Evolutionary conservation across 2,329 filamentous ascomycete species (phyloP), one percentile per base, ranked within the genome.

Genomic region (Epichloe sylvatica): DNA sequence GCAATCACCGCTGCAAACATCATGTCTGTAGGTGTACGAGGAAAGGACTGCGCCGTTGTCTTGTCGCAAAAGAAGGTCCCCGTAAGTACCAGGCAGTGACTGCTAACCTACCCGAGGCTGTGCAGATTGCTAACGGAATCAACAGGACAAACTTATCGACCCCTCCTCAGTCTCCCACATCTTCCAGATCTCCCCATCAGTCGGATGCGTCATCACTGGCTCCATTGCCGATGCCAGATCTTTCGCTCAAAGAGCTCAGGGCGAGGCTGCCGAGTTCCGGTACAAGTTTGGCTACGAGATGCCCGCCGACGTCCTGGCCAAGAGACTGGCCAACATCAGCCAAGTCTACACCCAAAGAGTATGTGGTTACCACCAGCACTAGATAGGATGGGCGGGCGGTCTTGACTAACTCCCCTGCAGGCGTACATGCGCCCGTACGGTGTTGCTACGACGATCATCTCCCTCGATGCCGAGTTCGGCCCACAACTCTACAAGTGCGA

Each of bases 231-330:
- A 98, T 74, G 92, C 92, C 53, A 80, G 92, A 67, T 90, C 92
- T 34, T 94, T 88, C 56, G 87, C 94, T 53, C 87, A 88, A 70
- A 83, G 92, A 63, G 92, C 92, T 56, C 85, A 92, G 72, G 86
- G 87, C 60, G 92, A 98, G 73, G 92, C 92, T 58, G 91, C 91
- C 51, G 91, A 98, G 67, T 98, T 98, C 74, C 82, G 83, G 70
- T 98, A 98, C 81, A 96, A 96, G 74, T 95, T 81, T 67, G 92
- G 92, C 63, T 98, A 98, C 70, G 92, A 98, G 76, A 98, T 98
- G 92, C 92, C 92, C 53, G 94, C 89, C 68, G 92, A 98, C 70
- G 92, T 89, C 47, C 73, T 98, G 62, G 87, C 92, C 56, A 98
- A 98, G 80, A 81, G 92, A 65, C 75, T 98, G 70, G 92, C 92